Base-by-base conservation (phyloP, 805 yeast genomes). In the Candida chauliodis region DNA sequence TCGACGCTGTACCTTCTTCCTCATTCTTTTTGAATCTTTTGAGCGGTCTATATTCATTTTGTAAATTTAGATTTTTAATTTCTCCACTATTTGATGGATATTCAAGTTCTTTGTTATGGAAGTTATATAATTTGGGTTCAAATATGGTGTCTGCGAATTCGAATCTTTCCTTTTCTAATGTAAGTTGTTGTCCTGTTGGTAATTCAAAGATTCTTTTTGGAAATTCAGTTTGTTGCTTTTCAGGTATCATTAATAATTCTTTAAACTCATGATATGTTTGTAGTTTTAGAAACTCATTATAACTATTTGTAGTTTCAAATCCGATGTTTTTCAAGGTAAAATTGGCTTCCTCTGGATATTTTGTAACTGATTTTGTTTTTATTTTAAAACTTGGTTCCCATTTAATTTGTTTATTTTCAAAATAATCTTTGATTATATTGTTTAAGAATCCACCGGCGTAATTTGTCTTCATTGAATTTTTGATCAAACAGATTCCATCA, bases 401-500 rank as follows among this genome's bases (percentile, higher is more conserved):
- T 4, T 56, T 63, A 7, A 69, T 53, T 3, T 55, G 47, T 24
- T 59, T 56, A 5, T 50, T 47, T 15, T 47, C 44, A 20, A 81
- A 55, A 27, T 65, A 55, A 41, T 70, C 75, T 24, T 48, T 45
- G 17, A 81, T 58, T 46, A 78, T 81, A 45, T 75, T 73, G 47
- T 74, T 73, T 35, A 89, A 53, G 49, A 71, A 87, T 37, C 63
- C 67, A 8, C 97, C 96, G 1, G 88, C 85, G 49, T 80, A 79
- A 45, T 73, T 78, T 2, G 95, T 86, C 50, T 78, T 79, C 63
- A 72, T 76, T 11, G 79, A 84, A 50, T 80, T 81, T 47, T 77
- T 81, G 32, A 83, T 71, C 41, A 85, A 62, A 32, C 88, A 81
- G 61, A 83, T 76, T 17, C 95, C 95, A 61, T 84, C 95, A 43